Conservation (phyloP, 1,284 basidiomycete species). For the Cutaneotrichosporon sp. region DNA sequence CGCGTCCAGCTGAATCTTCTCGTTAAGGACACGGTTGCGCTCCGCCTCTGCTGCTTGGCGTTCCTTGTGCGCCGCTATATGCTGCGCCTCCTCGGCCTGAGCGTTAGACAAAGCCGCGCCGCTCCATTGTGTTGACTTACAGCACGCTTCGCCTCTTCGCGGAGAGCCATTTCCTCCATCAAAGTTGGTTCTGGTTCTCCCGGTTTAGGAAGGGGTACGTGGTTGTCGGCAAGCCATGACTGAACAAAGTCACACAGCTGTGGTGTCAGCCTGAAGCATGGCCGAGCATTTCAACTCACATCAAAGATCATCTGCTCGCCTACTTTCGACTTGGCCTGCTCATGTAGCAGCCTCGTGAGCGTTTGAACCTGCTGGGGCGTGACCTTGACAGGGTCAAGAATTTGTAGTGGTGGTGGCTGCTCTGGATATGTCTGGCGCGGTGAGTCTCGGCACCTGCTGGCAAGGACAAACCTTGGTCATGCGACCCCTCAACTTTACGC, state of each 20-base stretch:
- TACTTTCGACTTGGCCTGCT: conserved; percentile 33
- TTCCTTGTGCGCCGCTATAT: conserved; percentile 27
- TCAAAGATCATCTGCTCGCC: conserved; percentile 45
- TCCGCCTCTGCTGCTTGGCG: conserved; percentile 12
- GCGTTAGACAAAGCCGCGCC: neutral
- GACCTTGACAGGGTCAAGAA: conserved; percentile 37
- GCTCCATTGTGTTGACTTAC: conserved; percentile 24
- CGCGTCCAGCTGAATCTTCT: conserved; percentile 39
- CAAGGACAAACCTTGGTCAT: conserved; percentile 34
- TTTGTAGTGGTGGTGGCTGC: conserved; percentile 27
- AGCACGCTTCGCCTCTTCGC: conserved; percentile 43
- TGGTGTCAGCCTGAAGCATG: neutral
- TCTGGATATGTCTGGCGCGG: neutral
- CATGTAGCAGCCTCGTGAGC: conserved; percentile 36
- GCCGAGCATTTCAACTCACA: conserved; percentile 22
- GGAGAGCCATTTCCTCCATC: conserved; percentile 45
- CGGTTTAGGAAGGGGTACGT: conserved; percentile 36
- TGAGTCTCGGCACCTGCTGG: neutral
- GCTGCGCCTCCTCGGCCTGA: conserved; percentile 30
- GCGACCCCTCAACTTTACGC: conserved; percentile 36
- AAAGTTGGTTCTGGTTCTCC: conserved; percentile 37
- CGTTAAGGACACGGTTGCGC: conserved; percentile 29
- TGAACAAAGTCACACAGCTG: conserved; percentile 39
- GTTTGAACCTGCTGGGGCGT: conserved; percentile 34
- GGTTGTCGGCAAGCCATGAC: conserved; percentile 43